Conservation (phyloP, 768 basidiomycete species). For the Suillus ampliporus region DNA sequence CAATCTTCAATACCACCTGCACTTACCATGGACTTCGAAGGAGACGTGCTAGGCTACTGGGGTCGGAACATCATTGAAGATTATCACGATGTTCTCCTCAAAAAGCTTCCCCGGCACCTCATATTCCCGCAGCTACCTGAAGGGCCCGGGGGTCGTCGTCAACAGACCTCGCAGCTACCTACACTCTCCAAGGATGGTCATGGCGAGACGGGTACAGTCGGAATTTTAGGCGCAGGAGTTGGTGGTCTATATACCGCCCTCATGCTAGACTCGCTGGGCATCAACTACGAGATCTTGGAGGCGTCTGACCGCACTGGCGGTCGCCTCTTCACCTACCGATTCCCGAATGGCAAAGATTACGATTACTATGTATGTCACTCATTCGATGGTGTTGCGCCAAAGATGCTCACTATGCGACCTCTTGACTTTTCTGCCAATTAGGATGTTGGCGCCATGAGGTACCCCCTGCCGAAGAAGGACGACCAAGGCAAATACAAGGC, state of each 20-base stretch:
- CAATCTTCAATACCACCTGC: not conserved
- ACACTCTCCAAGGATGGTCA: not conserved
- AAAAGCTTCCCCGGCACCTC: slow-evolving; percentile 6
- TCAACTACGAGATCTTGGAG: slow-evolving; percentile 36
- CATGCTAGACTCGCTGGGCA: slow-evolving; percentile 45
- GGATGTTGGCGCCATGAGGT: too few relatives aligned
- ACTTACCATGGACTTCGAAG: slow-evolving; percentile 14
- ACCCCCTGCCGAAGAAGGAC: not conserved
- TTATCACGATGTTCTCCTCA: slow-evolving; percentile 14
- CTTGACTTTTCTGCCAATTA: too few relatives aligned
- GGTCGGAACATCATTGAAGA: slow-evolving; percentile 16
- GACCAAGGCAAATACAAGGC: slow-evolving; percentile 12
- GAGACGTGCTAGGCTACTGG: slow-evolving; percentile 20
- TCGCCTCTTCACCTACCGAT: slow-evolving; percentile 22
- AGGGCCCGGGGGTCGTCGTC: too few relatives aligned
- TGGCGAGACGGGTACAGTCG: not conserved
- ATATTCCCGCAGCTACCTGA: not conserved
- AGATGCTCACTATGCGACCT: too few relatives aligned
- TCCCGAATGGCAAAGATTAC: slow-evolving; percentile 28
- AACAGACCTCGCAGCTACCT: too few relatives aligned
- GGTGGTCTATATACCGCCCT: slow-evolving; percentile 36
- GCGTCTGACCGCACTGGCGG: too few relatives aligned
- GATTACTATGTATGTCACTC: slow-evolving; percentile 17
- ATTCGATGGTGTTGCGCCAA: not conserved
- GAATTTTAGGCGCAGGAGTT: not conserved